A percentile compares a stretch with the other conserved stretches of the same genome.
Evolutionary conservation across 73 alveolate genomes (phyloP).

Genomic region (Blepharisma japonicum): DNA sequence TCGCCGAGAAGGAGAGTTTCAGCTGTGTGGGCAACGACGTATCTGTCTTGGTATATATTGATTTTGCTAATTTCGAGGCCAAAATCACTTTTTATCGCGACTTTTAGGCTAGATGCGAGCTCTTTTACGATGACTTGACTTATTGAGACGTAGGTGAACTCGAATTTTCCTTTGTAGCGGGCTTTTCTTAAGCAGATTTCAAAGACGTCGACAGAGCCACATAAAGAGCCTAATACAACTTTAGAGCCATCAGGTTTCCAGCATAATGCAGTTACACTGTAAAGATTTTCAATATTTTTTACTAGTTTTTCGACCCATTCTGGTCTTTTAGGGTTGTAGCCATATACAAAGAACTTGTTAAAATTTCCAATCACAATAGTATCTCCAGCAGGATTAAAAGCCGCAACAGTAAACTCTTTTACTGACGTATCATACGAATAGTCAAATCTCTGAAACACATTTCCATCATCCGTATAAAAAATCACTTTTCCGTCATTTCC

Average conservation of each 20-base stretch:
- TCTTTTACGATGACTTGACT: slow-evolving; percentile 89
- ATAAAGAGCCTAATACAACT: slow-evolving; percentile 94
- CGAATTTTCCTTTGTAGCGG: slow-evolving; percentile 97
- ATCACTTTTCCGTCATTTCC: slow-evolving; percentile 96
- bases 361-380: slow-evolving; percentile 98
- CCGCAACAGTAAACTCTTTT: slow-evolving; percentile 96
- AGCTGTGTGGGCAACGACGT: slow-evolving; percentile 95
- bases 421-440: slow-evolving; percentile 93
- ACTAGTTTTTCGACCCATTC: slow-evolving; percentile 96
- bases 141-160: slow-evolving; percentile 96
- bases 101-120: slow-evolving; percentile 41
- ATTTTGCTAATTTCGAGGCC: slow-evolving; percentile 97
- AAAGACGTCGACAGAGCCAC: slow-evolving; percentile 96
- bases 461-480: slow-evolving; percentile 92
- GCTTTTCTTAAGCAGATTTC: slow-evolving; percentile 92
- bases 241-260: slow-evolving; percentile 99
- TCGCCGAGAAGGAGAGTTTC: slow-evolving; percentile 97
- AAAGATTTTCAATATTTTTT: slow-evolving; percentile 93
- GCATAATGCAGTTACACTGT: slow-evolving; percentile 96
- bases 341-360: slow-evolving; percentile 82
- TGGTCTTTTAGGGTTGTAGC: slow-evolving; percentile 92
- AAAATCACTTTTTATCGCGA: slow-evolving; percentile 65
- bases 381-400: slow-evolving; percentile 98
- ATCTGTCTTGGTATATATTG: slow-evolving; percentile 94
- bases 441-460: slow-evolving; percentile 92